Percentiles rank a stretch among this genome's conserved stretches.
phyloP scores from a whole-genome alignment of 192 early-diverging fungal genomes.

The Paraglomus brasilianum region DNA sequence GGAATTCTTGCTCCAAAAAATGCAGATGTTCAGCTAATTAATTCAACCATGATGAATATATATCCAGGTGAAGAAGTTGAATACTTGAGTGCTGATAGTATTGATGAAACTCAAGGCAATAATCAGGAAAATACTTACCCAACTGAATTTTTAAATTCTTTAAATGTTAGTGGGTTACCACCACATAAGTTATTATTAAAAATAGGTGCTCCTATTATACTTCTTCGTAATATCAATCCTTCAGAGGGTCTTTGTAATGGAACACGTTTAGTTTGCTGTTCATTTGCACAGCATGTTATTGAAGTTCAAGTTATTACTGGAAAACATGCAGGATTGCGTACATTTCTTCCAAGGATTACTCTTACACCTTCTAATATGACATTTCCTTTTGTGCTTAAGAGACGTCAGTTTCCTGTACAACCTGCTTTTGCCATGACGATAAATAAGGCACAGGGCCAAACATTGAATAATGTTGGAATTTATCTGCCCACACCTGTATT shows the following conservation, averaged over 20 bases:
- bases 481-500: constrained; percentile 31
- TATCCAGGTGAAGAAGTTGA: constrained; percentile 8
- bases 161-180: constrained; percentile 25
- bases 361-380: constrained; percentile 16
- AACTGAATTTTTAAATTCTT: constrained; percentile 28
- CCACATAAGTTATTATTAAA: constrained; percentile 32
- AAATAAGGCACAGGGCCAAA: constrained; percentile 36
- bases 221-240: constrained; percentile 31
- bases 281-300: constrained; percentile 7
- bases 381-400: constrained; percentile 27
- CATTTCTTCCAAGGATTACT: constrained; percentile 22
- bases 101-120: neutral
- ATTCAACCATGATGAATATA: neutral
- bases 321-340: neutral
- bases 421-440: constrained; percentile 33
- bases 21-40: constrained; percentile 30
- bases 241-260: constrained; percentile 34
- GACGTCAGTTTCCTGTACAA: constrained; percentile 29
- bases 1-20: constrained; percentile 30
- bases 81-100: constrained; percentile 17
- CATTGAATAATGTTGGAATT: constrained; percentile 17
- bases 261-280: constrained; percentile 20
- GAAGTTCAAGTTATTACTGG: constrained; percentile 25
- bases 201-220: constrained; percentile 17
- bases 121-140: neutral